Conservation (phyloP, 768 basidiomycete species). For the Cyclocybe aegerita region DNA sequence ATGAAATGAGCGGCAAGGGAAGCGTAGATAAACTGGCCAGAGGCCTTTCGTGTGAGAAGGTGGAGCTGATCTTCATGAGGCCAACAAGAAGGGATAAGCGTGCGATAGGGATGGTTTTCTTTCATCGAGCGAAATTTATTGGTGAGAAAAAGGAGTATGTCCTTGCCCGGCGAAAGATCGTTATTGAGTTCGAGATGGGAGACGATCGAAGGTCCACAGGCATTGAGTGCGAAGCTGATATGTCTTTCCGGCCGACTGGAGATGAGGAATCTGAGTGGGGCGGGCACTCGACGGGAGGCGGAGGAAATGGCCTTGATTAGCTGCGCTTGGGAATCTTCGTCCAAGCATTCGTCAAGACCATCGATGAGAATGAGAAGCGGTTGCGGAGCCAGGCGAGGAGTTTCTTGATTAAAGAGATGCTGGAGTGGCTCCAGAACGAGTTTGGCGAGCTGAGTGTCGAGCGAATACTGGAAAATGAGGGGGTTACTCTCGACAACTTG, state of each 20-base stretch:
- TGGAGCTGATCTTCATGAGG: no score
- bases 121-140: conserved; percentile 4
- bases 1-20: no score
- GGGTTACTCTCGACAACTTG: conserved; percentile 1
- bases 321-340: neutral
- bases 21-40: no score
- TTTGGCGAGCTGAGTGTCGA: neutral
- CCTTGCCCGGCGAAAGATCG: conserved; percentile 1
- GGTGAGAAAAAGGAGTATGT: conserved; percentile 8
- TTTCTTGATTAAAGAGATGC: neutral
- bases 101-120: neutral
- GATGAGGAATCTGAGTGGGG: conserved; percentile 10
- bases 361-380: conserved; percentile 8
- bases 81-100: no score
- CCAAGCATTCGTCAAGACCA: conserved; percentile 12
- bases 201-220: neutral
- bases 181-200: conserved; percentile 3
- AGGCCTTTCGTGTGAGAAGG: no score
- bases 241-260: conserved; percentile 13
- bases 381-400: no score
- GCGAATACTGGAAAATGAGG: conserved; percentile 3
- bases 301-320: neutral
- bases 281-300: neutral
- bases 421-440: neutral
- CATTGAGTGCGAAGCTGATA: conserved; percentile 7